Base-by-base conservation (phyloP, 1,284 basidiomycete genomes). In the Marasmius tenuissimus region DNA sequence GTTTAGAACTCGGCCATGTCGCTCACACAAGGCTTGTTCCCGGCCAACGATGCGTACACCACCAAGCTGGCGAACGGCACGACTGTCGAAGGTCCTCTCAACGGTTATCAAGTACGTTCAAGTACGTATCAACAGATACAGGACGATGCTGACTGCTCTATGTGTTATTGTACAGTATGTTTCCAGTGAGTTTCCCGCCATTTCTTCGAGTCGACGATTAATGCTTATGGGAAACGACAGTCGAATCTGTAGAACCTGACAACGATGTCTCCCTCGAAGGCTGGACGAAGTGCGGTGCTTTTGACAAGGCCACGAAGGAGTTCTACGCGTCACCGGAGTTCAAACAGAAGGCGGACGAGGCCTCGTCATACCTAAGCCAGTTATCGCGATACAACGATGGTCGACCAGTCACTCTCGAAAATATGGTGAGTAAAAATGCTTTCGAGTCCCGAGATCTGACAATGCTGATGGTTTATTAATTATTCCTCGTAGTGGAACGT, bases 11-110 rank as follows among this genome's bases (percentile, higher is more conserved):
- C 88, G 3, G 85, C 87, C 9, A 78, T 85, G 18, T 86, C 89
- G 5, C 73, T 90, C 57, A 74, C 90, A 16, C 92, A 93, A 71
- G 91, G 89, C 16, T 70, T 92, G 37, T 91, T 84, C 77, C 90
- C 91, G 4, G 77, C 80, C 2, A 86, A 81, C 52, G 52, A 69
- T 47, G 71, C 75, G 52, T 85, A 85, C 68, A 83, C 76, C 42
- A 85, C 82, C 47, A 81, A 81, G 27, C 79, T 93, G 35, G 90
- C 92, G 3, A 92, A 96, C 69, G 88, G 88, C 50, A 83, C 87
- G 1, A 84, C 75, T n/a, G 76, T 95, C 50, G 72, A 80, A 1
- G 89, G 86, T 22, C 90, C 91, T 27, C 76, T 92, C 9, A 77
- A 77, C 20, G 93, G 93, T 4, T 94, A 94, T 74, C 90, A 77